Conservation (phyloP, 2,329 filamentous ascomycete genomes). For the Exophiala sideris region DNA sequence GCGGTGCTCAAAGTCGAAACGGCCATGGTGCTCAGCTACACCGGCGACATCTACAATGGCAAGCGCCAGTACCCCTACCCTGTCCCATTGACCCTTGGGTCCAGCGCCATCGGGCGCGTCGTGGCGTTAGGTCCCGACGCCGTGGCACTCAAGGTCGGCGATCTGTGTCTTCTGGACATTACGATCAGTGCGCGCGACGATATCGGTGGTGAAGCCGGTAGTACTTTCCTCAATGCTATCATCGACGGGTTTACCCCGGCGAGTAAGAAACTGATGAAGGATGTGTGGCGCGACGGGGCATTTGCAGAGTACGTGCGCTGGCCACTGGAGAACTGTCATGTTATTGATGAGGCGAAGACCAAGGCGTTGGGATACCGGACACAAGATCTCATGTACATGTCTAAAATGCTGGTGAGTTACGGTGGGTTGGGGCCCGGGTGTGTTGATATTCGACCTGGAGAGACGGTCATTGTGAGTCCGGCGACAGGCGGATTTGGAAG, state of each 20-base stretch:
- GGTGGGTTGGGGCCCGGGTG: constrained; percentile 39
- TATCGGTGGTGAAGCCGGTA: constrained; percentile 5
- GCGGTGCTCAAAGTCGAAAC: constrained; percentile 40
- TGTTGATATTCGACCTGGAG: constrained; percentile 41
- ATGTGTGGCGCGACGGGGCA: constrained; percentile 38
- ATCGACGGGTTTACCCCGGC: constrained; percentile 31
- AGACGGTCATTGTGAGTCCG: constrained; percentile 49
- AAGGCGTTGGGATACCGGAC: constrained; percentile 39
- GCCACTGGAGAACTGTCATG: constrained; percentile 39
- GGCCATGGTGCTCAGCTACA: constrained; percentile 35
- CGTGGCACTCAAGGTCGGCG: constrained; percentile 34
- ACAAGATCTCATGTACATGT: constrained; percentile 38
- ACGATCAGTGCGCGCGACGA: constrained; percentile 40
- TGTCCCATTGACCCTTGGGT: constrained; percentile 36
- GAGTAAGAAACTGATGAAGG: constrained; percentile 34
- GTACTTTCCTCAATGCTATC: constrained; percentile 17
- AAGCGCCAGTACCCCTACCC: constrained; percentile 38
- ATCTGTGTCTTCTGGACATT: constrained; percentile 41
- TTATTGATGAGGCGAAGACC: constrained; percentile 34
- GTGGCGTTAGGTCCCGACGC: constrained; percentile 39
- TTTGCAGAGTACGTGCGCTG: constrained; percentile 37
- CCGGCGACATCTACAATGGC: constrained; percentile 34
- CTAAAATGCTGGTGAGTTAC: constrained; percentile 39
- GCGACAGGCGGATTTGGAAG: constrained; percentile 50
- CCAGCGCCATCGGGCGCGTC: constrained; percentile 37